phyloP scores from a whole-genome alignment of 2,329 filamentous ascomycete genomes.

The Ophiostoma novo-ulmi region DNA sequence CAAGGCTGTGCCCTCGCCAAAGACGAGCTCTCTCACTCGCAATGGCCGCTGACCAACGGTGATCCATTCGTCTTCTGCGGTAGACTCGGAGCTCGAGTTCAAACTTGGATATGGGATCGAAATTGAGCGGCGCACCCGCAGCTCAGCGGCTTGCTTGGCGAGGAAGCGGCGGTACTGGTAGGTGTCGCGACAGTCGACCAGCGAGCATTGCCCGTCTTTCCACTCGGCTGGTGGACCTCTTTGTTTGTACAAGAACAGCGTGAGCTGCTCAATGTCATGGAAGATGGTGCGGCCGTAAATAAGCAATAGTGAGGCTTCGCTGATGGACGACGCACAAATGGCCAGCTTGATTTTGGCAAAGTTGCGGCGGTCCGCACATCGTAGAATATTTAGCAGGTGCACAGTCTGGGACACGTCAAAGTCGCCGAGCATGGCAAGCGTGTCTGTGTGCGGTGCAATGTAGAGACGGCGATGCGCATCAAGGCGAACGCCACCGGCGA shows the following conservation, averaged over 20 bases:
- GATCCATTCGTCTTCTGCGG: conserved; percentile 19
- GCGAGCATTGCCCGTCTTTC: conserved; percentile 20
- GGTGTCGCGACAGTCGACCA: conserved; percentile 24
- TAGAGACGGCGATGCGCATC: conserved; percentile 31
- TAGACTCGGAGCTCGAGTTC: background rate
- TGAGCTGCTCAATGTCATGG: conserved; percentile 23
- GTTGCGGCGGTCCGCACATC: background rate
- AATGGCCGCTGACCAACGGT: conserved; percentile 22
- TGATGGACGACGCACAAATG: conserved; percentile 18
- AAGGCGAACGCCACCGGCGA: conserved; percentile 26
- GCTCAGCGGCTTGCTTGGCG: conserved; percentile 19
- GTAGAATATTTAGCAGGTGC: conserved; percentile 17
- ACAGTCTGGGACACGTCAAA: conserved; percentile 27
- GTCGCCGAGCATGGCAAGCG: conserved; percentile 34
- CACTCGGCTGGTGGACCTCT: conserved; percentile 18
- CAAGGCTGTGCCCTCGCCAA: conserved; percentile 16
- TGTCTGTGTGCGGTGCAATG: conserved; percentile 33
- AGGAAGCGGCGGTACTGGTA: conserved; percentile 24
- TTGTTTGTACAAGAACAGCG: conserved; percentile 22
- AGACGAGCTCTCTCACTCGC: conserved; percentile 22
- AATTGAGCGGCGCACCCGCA: conserved; percentile 9
- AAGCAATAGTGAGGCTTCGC: conserved; percentile 20
- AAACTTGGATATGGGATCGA: too few relatives aligned
- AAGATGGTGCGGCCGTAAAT: conserved; percentile 25
- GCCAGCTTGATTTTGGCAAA: conserved; percentile 17